Base-by-base conservation (phyloP, 805 yeast species). In the Hanseniaspora guilliermondii region DNA sequence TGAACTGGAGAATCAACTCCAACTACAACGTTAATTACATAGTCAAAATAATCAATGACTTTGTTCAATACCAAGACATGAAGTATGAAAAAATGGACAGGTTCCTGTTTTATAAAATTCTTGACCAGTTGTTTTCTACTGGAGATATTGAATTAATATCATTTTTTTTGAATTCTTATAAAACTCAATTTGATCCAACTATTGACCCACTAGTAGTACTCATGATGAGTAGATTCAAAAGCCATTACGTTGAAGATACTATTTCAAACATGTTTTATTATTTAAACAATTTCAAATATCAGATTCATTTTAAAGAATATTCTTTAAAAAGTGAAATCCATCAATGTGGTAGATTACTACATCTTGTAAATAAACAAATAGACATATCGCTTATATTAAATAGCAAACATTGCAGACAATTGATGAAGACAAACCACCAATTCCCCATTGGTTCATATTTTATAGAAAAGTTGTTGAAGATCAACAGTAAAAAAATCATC, bases 11-110 rank as follows among this genome's bases (percentile, higher is more conserved):
- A 37, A n/a, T 52, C 7, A n/a, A 36, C 16, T 24, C 45, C n/a
- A 27, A 30, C 14, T 52, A 44, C 30, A 52, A 52, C 39, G 42
- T 37, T 19, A 36, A 44, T 24, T 8, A 19, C 8, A 37, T 52
- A 19, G 1, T 33, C 2, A 44, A 16, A 4, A 36, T 37, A 9
- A 17, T 48, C 17, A n/a, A 52, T 16, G n/a, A 35, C 14, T 52
- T 17, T 44, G 46, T 24, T 3, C 22, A 40, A 22, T 6, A 27
- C 7, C 35, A 52, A 25, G 30, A 36, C 24, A 36, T 37, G 17
- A 52, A 52, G 19, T 52, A 52, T 21, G 49, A 44, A 22, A 40
- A 24, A 3, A 12, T 52, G 25, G 36, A 42, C n/a, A 37, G 16
- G 22, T 2, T 16, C 14, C 9, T 19, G 2, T 52, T 36, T 30